phyloP scores from a whole-genome alignment of 2,329 filamentous ascomycete species.

The Phialemoniopsis sp. region DNA sequence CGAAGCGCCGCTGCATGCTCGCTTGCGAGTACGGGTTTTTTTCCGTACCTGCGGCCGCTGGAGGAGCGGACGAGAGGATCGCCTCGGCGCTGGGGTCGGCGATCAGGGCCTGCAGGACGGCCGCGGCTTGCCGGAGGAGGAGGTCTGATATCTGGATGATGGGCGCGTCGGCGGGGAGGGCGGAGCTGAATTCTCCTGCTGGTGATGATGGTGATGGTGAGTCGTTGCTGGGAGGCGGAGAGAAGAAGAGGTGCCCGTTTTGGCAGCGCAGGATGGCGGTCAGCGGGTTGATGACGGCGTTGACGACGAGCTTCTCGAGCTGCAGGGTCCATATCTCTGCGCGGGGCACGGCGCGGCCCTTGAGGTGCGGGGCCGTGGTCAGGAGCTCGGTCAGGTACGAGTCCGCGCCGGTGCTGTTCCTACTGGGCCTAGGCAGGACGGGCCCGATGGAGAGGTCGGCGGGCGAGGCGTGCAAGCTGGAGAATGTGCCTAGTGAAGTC shows the following conservation, averaged over 20 bases:
- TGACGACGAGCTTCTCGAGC: slow-evolving; percentile 81
- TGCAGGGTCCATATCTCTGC: slow-evolving; percentile 56
- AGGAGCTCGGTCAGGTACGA: slow-evolving; percentile 38
- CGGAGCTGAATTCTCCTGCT: no score
- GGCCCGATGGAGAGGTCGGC: slow-evolving; percentile 44
- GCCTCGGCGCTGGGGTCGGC: slow-evolving; percentile 45
- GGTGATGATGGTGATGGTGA: background rate
- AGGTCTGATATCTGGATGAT: slow-evolving; percentile 31
- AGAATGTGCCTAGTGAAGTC: slow-evolving; percentile 43
- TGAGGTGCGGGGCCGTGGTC: slow-evolving; percentile 34
- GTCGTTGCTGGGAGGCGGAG: slow-evolving; percentile 27
- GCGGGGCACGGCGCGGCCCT: slow-evolving; percentile 30
- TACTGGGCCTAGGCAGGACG: slow-evolving; percentile 26
- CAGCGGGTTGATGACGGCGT: slow-evolving; percentile 79
- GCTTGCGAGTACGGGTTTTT: background rate
- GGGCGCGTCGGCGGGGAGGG: no score
- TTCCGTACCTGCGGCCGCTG: background rate
- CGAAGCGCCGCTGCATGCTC: slow-evolving; percentile 31
- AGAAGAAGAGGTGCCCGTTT: slow-evolving; percentile 73
- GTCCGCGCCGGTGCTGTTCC: slow-evolving; percentile 1
- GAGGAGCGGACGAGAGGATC: slow-evolving; percentile 24
- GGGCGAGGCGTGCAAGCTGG: slow-evolving; percentile 46
- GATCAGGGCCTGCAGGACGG: slow-evolving; percentile 67
- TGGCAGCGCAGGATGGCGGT: slow-evolving; percentile 71
- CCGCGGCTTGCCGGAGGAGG: slow-evolving; percentile 70